Base-by-base conservation (phyloP, 768 basidiomycete genomes). In the Hygrophorus russula region DNA sequence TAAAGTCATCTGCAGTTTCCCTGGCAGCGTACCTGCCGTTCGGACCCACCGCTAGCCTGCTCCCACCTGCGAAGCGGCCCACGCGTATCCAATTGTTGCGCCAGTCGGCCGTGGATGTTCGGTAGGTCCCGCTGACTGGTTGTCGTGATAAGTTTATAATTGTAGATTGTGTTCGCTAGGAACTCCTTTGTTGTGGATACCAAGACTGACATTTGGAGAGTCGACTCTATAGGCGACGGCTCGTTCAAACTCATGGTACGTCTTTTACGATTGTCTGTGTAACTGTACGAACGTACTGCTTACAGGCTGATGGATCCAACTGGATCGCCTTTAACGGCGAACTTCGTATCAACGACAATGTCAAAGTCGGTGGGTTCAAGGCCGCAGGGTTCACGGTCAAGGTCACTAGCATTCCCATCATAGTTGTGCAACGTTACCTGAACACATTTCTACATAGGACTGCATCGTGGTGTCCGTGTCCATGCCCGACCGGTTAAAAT, bases 181-280 rank as follows among this genome's bases (percentile, higher is more conserved):
- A 76, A 77, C 50, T 53, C 64, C 2, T 46, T 68, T 13, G 51
- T 72, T 13, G 51, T 66, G 7, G 71, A 70, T 1, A 71, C 73
- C n/a, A 82, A 78, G 56, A 70, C 79, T 1, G 77, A 83, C 49
- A 84, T 84, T 17, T 85, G 81, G 80, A 65, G 73, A 44, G 68
- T 76, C 1, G 78, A 78, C 48, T 66, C 61, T 44, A 76, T 83
- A 30, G 82, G 82, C 6, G 74, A 77, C 52, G 82, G 71, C n/a
- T 58, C 55, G 9, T 82, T 86, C 52, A 69, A 56, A 47, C 73
- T 71, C 52, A 62, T 65, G 46, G 80, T 82, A 46, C 24, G 76
- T 65, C 13, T 19, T 34, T 1, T 11, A 9, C 24, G 31, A 36
- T 20, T 39, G 29, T 18, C 2, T 14, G 5, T 17, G 20, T 44